Evolutionary conservation across 805 yeast genomes (phyloP).

Genomic region (Saccharomycopsis synnaedendra): DNA sequence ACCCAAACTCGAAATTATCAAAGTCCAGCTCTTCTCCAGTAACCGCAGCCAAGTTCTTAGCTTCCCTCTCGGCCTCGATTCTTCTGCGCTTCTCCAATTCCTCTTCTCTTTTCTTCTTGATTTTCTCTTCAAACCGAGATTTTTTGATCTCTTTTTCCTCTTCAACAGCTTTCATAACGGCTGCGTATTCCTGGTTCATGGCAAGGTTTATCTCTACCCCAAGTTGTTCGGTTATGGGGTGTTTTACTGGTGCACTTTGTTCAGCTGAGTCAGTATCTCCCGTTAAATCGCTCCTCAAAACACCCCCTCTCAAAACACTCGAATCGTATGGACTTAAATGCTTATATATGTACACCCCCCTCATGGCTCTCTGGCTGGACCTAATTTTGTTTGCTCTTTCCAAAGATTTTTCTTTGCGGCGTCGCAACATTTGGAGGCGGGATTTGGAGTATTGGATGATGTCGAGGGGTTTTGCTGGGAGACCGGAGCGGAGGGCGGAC

Average conservation of each 20-base stretch:
- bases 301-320: neutral
- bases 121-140: neutral
- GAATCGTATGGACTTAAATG: constrained; percentile 11
- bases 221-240: constrained; percentile 2
- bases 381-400: constrained; percentile 3
- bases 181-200: constrained; percentile 7
- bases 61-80: neutral
- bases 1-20: constrained; percentile 16
- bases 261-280: neutral
- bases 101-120: constrained; percentile 1
- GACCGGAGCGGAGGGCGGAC: neutral
- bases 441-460: constrained; percentile 45
- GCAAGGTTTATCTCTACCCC: constrained; percentile 4
- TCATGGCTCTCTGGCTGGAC: constrained; percentile 1
- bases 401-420: constrained; percentile 17
- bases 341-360: constrained; percentile 3
- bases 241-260: neutral
- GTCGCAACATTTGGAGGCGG: constrained; percentile 29
- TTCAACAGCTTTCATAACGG: constrained; percentile 1
- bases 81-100: neutral
- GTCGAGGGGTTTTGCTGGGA: constrained; percentile 31
- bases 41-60: neutral
- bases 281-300: neutral
- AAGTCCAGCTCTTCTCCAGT: constrained; percentile 10
- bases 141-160: constrained; percentile 6